A percentile compares a stretch with the other conserved stretches of the same genome.
phyloP scores from a whole-genome alignment of 2,329 filamentous ascomycete species.

The Aureobasidium namibiae region DNA sequence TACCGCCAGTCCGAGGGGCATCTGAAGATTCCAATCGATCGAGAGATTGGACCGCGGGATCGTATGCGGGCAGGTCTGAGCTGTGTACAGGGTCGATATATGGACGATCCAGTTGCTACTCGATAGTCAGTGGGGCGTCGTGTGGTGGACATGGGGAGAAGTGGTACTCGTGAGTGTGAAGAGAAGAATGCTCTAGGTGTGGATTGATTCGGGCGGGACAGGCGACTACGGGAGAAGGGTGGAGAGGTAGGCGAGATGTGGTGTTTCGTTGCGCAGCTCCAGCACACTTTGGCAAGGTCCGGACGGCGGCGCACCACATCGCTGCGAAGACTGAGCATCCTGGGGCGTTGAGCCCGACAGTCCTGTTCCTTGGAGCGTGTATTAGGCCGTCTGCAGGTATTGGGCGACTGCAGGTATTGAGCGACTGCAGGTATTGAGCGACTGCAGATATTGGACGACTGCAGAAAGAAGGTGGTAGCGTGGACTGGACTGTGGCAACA shows the following conservation, averaged over 20 bases:
- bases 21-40: not conserved
- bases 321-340: conserved; percentile 9
- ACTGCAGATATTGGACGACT: not conserved
- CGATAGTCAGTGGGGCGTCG: not conserved
- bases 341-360: too few species aligned
- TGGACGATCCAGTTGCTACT: not conserved
- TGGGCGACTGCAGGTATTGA: too few species aligned
- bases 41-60: not conserved
- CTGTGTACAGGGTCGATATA: not conserved
- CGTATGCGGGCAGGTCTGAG: not conserved
- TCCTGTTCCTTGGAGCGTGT: not conserved
- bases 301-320: not conserved
- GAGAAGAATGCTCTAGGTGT: not conserved
- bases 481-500: not conserved
- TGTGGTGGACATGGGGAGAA: too few species aligned
- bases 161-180: not conserved
- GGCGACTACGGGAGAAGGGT: not conserved
- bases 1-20: conserved; percentile 14
- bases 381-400: not conserved
- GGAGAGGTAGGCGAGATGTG: not conserved
- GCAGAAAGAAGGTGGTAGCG: not conserved
- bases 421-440: not conserved
- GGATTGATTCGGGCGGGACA: not conserved
- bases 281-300: conserved; percentile 12
- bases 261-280: conserved; percentile 15